Evolutionary conservation across 164 flowering plant species (phyloP).

Genomic region (Nymphaea thermarum): DNA sequence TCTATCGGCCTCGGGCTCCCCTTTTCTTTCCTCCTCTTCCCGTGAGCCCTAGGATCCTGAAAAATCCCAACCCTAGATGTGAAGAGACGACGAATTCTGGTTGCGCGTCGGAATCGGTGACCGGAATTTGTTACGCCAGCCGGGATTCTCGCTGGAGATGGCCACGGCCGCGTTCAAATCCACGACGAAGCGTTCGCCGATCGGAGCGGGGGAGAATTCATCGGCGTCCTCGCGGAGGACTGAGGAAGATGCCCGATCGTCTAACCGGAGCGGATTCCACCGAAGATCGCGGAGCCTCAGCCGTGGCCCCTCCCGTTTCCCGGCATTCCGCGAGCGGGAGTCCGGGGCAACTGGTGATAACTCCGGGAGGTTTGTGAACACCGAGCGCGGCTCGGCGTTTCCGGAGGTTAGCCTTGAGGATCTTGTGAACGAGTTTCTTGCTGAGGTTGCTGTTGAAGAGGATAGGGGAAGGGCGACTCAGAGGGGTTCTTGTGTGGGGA

Average conservation of each 20-base stretch:
- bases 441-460: slow-evolving; percentile 1
- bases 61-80: background rate
- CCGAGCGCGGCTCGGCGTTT: slow-evolving; percentile 57
- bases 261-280: slow-evolving; percentile 22
- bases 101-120: background rate
- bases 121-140: no score
- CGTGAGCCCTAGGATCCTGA: slow-evolving; percentile 2
- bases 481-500: slow-evolving; percentile 3
- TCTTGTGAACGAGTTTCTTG: slow-evolving; percentile 57
- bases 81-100: slow-evolving; percentile 2
- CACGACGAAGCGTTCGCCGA: slow-evolving; percentile 45
- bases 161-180: slow-evolving; percentile 86
- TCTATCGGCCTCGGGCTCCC: background rate
- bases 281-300: slow-evolving; percentile 65
- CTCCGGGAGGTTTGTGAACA: slow-evolving; percentile 65
- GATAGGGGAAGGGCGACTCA: background rate
- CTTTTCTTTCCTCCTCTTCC: background rate
- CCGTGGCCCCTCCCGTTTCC: slow-evolving; percentile 28
- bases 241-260: slow-evolving; percentile 20
- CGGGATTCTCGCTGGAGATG: slow-evolving; percentile 17
- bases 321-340: slow-evolving; percentile 8
- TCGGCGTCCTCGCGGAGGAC: slow-evolving; percentile 6
- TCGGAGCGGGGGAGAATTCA: slow-evolving; percentile 12
- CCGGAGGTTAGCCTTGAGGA: slow-evolving; percentile 84
- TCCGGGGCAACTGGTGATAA: slow-evolving; percentile 16